Base-by-base conservation (phyloP, 495 filamentous ascomycete species). In the Neurospora discreta region DNA sequence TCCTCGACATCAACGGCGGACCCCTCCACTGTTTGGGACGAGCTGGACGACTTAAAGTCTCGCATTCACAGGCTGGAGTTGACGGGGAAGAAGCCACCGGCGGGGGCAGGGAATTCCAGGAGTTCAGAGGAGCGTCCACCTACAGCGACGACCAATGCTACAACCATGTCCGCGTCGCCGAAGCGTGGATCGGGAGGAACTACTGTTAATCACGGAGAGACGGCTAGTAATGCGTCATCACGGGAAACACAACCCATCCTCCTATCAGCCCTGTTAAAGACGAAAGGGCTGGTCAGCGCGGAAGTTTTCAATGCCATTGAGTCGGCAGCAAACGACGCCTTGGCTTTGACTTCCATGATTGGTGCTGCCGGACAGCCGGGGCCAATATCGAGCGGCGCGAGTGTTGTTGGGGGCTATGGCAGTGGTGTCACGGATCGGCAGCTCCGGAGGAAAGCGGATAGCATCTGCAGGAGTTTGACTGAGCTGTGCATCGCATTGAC, bases 1-100 rank as follows among this genome's bases (percentile, higher is more conserved):
- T 97, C 94, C 0, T 93, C 92, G 0, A 84, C 90, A 30, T 98
- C 95, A 0, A 93, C 92, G 0, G 93, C 89, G 3, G 93, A 93
- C 10, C 91, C 94, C 26, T 97, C 95, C 3, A 96, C 93, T 1
- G 92, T 99, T 11, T 99, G 96, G 96, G 95, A 99, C 79, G 95
- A 99, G 80, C 82, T 99, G 23, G 95, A 99, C 75, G 96, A 98
- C 70, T 82, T 99, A 15, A 99, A 98, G 78, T 95, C 93, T 11
- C 89, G 96, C 26, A 97, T 99, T 74, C 89, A 91, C 72, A 92
- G 92, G 67, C 86, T 99, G n/a, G 95, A 99, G 78, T 79, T 95
- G 70, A 96, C 93, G 4, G 94, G 94, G 38, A 97, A 93, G 78
- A 82, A 94, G 15, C 94, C 95, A 1, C 83, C 89, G 13, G 93